Base-by-base conservation (phyloP, 495 filamentous ascomycete species). In the Neurospora sp. region DNA sequence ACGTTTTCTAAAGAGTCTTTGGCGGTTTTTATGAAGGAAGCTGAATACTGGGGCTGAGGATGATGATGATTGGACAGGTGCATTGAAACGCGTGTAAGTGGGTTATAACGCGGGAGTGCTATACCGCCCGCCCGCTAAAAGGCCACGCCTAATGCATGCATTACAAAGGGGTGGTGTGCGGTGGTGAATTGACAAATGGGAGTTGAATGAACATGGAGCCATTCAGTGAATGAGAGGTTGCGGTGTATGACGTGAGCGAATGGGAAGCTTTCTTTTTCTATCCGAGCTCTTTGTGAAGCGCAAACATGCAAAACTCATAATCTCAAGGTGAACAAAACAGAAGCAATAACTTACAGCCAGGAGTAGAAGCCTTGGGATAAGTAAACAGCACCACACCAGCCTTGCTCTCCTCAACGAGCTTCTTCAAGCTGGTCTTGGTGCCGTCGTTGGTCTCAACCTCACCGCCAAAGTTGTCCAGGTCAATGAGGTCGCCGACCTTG, bases 281-380 rank as follows among this genome's bases (percentile, higher is more conserved):
- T 61, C 53, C 22, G 22, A 61, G 53, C 53, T 61, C 12, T 59
- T 59, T 61, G 53, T 65, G 53, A 65, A 65, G 53, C 53, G 53
- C 53, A 65, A 65, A 35, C 53, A 35, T 65, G 31, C 27, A 35
- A 35, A 35, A 65, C 27, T 65, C 14, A 61, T 35, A 6, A 61
- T 61, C 22, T 65, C 27, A 65, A 8, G 61, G 48, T 20, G 22
- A 9, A 75, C 53, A 68, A 40, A 71, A 74, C 20, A 40, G 7
- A 68, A n/a, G 8, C 22, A 22, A 40, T 69, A 71, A 88, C 93
- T 88, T 90, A 97, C 96, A 99, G 72, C 96, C 96, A 38, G 92
- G 92, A 38, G 96, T 99, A 12, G 92, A 95, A 73, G 96, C 96
- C 84, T 92, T 97, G 40, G 96, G 96, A 79, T 98, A 99, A 41